A percentile compares a stretch with the other conserved stretches of the same genome.
phyloP scores from a whole-genome alignment of 805 yeast genomes.

The Hanseniaspora nectarophila region DNA sequence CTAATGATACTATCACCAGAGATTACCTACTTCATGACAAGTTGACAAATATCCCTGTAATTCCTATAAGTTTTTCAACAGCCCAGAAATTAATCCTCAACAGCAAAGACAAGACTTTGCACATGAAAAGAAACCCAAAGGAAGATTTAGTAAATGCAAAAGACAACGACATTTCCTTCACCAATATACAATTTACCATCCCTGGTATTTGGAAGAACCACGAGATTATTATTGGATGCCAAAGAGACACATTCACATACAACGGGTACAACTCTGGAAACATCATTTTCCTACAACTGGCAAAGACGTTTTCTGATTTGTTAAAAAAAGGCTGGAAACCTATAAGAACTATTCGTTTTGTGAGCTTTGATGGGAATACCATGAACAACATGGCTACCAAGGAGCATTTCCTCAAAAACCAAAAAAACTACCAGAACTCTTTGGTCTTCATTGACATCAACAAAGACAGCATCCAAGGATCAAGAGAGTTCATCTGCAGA shows the following conservation, averaged over 20 bases:
- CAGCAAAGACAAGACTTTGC: not conserved
- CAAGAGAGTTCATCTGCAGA: constrained; percentile 33
- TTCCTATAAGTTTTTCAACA: constrained; percentile 7
- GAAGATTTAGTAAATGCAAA: constrained; percentile 32
- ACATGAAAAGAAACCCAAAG: not conserved
- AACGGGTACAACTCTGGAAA: constrained; percentile 43
- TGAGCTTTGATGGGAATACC: constrained; percentile 77
- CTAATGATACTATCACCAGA: constrained; percentile 46
- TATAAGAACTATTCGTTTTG: constrained; percentile 52
- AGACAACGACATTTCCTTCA: constrained; percentile 28
- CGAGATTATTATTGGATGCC: constrained; percentile 43
- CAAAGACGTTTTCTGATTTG: constrained; percentile 39
- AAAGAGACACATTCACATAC: constrained; percentile 40
- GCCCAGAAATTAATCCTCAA: not conserved
- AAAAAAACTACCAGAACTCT: constrained; percentile 35
- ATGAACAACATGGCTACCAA: constrained; percentile 56
- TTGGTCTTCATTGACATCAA: constrained; percentile 37
- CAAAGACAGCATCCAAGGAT: constrained; percentile 39
- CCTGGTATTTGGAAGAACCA: constrained; percentile 45
- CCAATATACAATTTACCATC: constrained; percentile 42
- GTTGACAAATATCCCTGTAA: constrained; percentile 4
- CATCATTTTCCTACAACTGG: constrained; percentile 40
- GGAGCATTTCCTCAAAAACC: constrained; percentile 64
- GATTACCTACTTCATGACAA: constrained; percentile 33
- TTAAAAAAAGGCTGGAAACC: constrained; percentile 56